Conservation (phyloP, 2,329 filamentous ascomycete species). For the Epichloe festucae region DNA sequence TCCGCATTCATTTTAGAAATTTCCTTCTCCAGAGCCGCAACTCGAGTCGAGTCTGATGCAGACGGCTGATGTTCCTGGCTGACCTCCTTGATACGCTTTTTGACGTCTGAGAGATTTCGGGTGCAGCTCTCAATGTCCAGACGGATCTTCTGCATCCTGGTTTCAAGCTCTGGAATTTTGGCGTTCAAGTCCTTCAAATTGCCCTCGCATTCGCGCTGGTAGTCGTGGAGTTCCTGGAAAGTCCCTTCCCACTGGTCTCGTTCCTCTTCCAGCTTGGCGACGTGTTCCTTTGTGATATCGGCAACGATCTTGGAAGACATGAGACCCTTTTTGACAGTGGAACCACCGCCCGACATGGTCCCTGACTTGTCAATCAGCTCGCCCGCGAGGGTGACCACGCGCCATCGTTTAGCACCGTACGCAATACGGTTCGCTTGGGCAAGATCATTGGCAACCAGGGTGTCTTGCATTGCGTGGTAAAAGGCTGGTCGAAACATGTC, state of each 20-base stretch:
- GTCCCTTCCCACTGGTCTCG: conserved; percentile 73
- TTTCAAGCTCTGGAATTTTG: conserved; percentile 74
- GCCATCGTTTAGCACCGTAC: conserved; percentile 86
- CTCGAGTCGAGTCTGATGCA: conserved; percentile 63
- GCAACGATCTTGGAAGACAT: conserved; percentile 96
- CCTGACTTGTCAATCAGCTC: conserved; percentile 96
- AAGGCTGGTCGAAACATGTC: conserved; percentile 82
- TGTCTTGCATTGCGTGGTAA: conserved; percentile 91
- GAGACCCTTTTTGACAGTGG: conserved; percentile 73
- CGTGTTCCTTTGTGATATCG: conserved; percentile 78
- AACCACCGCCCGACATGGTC: conserved; percentile 97
- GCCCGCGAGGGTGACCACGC: conserved; percentile 88
- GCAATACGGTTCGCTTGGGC: conserved; percentile 96
- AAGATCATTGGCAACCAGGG: conserved; percentile 80
- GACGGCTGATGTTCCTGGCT: conserved; percentile 69
- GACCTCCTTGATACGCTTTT: conserved; percentile 77
- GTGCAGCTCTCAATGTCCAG: conserved; percentile 82
- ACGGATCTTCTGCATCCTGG: conserved; percentile 77
- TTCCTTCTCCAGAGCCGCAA: conserved; percentile 61
- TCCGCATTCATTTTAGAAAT: conserved; percentile 64
- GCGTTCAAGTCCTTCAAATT: conserved; percentile 59
- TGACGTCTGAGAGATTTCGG: conserved; percentile 70
- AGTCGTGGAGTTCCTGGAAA: conserved; percentile 73
- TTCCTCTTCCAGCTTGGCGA: conserved; percentile 73
- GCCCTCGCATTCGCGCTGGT: conserved; percentile 67